phyloP scores from a whole-genome alignment of 345 rosid genomes.

The Lenwebbia sp. region DNA sequence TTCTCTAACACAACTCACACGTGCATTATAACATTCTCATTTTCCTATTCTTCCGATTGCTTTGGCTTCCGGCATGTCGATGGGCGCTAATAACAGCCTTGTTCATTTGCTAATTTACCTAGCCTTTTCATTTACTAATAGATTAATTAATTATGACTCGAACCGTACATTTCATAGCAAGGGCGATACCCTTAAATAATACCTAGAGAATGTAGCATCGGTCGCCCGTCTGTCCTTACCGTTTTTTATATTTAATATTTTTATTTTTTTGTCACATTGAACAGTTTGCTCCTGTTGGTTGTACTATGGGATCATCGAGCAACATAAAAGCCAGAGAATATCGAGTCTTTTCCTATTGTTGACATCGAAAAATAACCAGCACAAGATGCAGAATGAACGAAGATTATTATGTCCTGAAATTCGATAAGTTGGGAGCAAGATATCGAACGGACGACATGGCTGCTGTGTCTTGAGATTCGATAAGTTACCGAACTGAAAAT shows the following conservation, averaged over 20 bases:
- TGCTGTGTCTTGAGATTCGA: too few relatives aligned
- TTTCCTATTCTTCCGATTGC: background rate
- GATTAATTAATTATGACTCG: background rate
- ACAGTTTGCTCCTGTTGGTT: too few relatives aligned
- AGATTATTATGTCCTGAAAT: too few relatives aligned
- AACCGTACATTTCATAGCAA: background rate
- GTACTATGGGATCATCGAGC: background rate
- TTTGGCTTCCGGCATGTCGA: background rate
- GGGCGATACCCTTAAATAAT: background rate
- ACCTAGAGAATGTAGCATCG: background rate
- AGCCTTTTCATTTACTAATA: background rate
- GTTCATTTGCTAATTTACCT: background rate
- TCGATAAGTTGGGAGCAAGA: too few relatives aligned
- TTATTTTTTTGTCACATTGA: too few relatives aligned
- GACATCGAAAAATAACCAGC: too few relatives aligned
- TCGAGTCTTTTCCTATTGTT: too few relatives aligned
- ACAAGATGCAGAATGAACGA: too few relatives aligned
- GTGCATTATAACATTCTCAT: too few relatives aligned
- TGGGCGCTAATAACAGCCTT: background rate
- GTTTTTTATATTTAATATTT: background rate
- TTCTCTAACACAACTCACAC: too few relatives aligned
- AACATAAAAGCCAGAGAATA: background rate
- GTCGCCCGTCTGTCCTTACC: background rate
- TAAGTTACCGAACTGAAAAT: accelerated
- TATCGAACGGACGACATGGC: too few relatives aligned